Conservation (phyloP, 1,284 basidiomycete species). For the Microbotryomycetes sp. region DNA sequence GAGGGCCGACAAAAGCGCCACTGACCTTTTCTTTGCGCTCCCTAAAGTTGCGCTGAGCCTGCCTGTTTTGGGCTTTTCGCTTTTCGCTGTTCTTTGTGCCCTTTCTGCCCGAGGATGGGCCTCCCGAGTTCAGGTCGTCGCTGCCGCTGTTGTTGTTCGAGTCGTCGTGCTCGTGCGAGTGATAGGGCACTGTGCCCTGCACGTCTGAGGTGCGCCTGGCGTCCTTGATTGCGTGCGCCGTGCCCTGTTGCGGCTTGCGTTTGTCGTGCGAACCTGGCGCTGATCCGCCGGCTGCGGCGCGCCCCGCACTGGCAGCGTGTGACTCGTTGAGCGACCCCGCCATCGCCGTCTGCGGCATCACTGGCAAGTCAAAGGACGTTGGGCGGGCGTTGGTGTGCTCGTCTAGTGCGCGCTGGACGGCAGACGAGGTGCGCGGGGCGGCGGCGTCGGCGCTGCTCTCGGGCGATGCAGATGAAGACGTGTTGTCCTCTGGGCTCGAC, state of each 20-base stretch:
- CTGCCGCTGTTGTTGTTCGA: neutral
- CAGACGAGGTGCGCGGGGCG: neutral
- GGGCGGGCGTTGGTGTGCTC: neutral
- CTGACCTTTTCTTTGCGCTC: conserved; percentile 34
- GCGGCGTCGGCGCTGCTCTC: neutral
- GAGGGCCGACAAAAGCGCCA: no score
- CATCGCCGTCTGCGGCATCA: neutral
- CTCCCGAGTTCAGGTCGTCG: neutral
- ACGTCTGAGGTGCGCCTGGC: neutral
- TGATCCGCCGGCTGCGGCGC: no score
- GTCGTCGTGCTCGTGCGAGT: neutral
- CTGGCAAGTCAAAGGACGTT: neutral
- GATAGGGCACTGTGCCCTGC: no score
- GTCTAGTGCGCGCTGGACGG: neutral
- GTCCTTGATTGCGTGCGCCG: neutral
- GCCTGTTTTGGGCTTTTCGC: conserved; percentile 29
- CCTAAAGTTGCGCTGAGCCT: conserved; percentile 34
- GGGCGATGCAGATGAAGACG: neutral
- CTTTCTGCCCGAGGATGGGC: neutral
- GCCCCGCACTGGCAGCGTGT: no score
- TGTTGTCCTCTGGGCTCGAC: neutral
- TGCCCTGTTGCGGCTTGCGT: neutral
- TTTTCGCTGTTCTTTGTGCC: conserved; percentile 23
- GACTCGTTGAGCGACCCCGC: neutral
- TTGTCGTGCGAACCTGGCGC: neutral